phyloP scores from a whole-genome alignment of 306 rosid species.

The Pterocarpus macrocarpus region DNA sequence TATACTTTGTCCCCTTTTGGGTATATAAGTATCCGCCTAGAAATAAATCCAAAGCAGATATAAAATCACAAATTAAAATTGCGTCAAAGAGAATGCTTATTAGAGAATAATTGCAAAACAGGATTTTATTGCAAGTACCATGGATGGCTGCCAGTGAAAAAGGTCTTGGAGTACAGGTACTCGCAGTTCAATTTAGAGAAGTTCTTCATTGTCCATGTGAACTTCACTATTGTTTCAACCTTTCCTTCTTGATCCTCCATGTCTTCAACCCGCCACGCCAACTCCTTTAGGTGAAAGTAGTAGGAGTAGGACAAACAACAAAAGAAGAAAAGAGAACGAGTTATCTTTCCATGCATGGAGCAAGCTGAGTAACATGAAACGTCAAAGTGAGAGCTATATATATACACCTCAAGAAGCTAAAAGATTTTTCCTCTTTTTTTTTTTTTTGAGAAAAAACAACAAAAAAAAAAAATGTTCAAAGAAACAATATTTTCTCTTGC shows the following conservation, averaged over 20 bases:
- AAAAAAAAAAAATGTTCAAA: no score
- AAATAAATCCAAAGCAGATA: constrained; percentile 30
- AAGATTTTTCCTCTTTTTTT: no score
- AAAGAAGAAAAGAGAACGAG: no score
- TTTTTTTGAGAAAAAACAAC: no score
- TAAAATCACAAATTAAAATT: not conserved
- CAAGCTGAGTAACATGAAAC: no score
- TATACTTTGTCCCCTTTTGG: constrained; percentile 1
- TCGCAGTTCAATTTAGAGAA: constrained; percentile 35
- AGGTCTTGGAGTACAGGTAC: not conserved
- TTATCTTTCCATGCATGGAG: no score
- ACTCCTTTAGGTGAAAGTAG: not conserved
- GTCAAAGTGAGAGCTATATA: no score
- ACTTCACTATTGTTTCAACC: not conserved
- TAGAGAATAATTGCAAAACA: no score
- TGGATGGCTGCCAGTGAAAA: not conserved
- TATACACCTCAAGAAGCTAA: no score
- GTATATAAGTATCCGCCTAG: constrained; percentile 64
- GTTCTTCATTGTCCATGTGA: constrained; percentile 40
- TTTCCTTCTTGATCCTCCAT: constrained; percentile 13
- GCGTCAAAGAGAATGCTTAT: not conserved
- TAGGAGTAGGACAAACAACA: no score
- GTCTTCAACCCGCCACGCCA: not conserved
- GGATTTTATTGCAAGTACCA: constrained; percentile 34
- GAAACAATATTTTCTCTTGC: no score